Conservation (phyloP, 345 rosid genomes). For the Dimocarpus longan region DNA sequence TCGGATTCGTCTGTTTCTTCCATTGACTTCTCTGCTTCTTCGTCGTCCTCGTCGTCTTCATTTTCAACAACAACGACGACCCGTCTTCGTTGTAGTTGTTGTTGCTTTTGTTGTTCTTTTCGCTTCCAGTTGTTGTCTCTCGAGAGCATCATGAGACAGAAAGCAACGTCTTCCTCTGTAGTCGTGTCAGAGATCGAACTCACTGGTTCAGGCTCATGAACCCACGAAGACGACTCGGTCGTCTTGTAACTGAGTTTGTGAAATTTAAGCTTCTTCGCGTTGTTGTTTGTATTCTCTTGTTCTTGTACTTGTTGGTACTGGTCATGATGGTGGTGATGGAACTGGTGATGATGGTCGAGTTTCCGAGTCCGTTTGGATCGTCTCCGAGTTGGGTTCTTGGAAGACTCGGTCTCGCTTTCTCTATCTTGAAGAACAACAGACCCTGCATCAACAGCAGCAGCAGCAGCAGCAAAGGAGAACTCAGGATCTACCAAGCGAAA, state of each 20-base stretch:
- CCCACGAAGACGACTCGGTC: conserved; percentile 27
- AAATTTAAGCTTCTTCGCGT: conserved; percentile 25
- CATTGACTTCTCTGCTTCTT: conserved; percentile 34
- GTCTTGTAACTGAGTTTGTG: conserved; percentile 18
- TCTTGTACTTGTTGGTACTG: conserved; percentile 21
- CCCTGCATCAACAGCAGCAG: conserved; percentile 37
- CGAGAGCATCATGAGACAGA: conserved; percentile 91
- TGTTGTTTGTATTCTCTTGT: conserved; percentile 15
- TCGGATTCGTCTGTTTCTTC: conserved; percentile 53
- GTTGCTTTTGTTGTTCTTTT: conserved; percentile 12
- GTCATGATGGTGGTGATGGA: conserved; percentile 22
- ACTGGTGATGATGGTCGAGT: conserved; percentile 15
- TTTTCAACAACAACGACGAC: background rate
- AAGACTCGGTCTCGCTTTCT: conserved; percentile 85
- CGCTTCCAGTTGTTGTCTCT: conserved; percentile 80
- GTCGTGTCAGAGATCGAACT: conserved; percentile 81
- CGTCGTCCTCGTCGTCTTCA: conserved; percentile 25
- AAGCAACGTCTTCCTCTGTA: conserved; percentile 87
- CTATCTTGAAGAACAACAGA: conserved; percentile 64
- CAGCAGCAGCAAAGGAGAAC: conserved; percentile 36
- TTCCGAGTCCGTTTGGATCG: conserved; percentile 65
- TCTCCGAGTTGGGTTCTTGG: conserved; percentile 61
- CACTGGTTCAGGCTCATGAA: conserved; percentile 57
- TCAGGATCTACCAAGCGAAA: conserved; percentile 63
- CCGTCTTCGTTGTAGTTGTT: background rate